These are phyloP conservation scores for Polyrhizophydium stewartii DNA, from an alignment of 371 early-diverging fungal species.

Conservation along the genomic window DNA sequence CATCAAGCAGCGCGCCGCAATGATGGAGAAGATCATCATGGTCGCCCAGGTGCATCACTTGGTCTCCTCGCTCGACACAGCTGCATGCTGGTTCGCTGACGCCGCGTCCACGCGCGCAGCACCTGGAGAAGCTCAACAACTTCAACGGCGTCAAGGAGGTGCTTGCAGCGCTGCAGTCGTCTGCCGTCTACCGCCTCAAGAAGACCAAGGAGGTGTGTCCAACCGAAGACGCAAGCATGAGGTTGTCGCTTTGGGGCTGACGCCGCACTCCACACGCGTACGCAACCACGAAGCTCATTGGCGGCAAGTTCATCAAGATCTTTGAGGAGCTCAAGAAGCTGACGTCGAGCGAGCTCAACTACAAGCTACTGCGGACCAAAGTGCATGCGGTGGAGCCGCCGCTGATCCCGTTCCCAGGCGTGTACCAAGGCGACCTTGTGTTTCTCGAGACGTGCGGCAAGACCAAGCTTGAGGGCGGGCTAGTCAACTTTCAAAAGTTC, in stretches of 20 bases:
- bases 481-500: slow-evolving; percentile 49
- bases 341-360: slow-evolving; percentile 48
- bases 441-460: slow-evolving; percentile 48
- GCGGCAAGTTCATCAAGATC: slow-evolving; percentile 34
- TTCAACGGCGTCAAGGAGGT: slow-evolving; percentile 56
- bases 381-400: slow-evolving; percentile 47
- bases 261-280: no score
- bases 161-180: slow-evolving; percentile 46
- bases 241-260: not conserved
- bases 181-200: slow-evolving; percentile 47
- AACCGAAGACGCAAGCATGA: not conserved
- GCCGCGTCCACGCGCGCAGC: slow-evolving; percentile 12
- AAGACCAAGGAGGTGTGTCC: slow-evolving; percentile 41
- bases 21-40: slow-evolving; percentile 21
- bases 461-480: slow-evolving; percentile 33
- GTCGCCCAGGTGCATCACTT: slow-evolving; percentile 19
- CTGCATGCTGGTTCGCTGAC: not conserved
- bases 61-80: not conserved
- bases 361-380: slow-evolving; percentile 41
- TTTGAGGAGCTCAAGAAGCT: slow-evolving; percentile 36
- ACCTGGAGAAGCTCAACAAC: slow-evolving; percentile 46
- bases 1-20: slow-evolving; percentile 31
- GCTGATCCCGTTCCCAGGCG: slow-evolving; percentile 54
- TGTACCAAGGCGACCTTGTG: slow-evolving; percentile 54
- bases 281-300: slow-evolving; percentile 17